These are phyloP conservation scores for Saturnispora sekii DNA, from an alignment of 805 yeast species.

Conservation along the genomic window DNA sequence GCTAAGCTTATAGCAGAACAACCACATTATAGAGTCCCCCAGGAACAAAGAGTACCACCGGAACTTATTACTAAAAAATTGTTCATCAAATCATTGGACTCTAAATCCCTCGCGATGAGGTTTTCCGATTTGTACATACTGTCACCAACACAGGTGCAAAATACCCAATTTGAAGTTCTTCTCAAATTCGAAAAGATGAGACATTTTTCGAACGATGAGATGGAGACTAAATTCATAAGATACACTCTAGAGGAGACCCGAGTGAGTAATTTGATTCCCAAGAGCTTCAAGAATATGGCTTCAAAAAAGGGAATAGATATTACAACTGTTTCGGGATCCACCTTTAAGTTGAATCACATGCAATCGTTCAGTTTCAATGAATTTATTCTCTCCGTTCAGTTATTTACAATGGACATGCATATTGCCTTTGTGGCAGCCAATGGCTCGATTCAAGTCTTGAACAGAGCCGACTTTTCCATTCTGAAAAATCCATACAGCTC, in stretches of 20 bases:
- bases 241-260: slow-evolving; percentile 18
- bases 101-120: slow-evolving; percentile 7
- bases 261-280: slow-evolving; percentile 14
- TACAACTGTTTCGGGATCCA: background rate
- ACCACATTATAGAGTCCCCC: slow-evolving; percentile 43
- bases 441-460: slow-evolving; percentile 39
- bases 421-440: slow-evolving; percentile 31
- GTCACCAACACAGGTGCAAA: slow-evolving; percentile 35
- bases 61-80: slow-evolving; percentile 28
- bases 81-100: slow-evolving; percentile 18
- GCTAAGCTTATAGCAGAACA: slow-evolving; percentile 36
- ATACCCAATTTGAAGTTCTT: slow-evolving; percentile 37
- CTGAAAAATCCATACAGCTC: slow-evolving; percentile 14
- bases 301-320: slow-evolving; percentile 14
- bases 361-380: slow-evolving; percentile 22
- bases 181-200: slow-evolving; percentile 31
- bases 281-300: slow-evolving; percentile 20
- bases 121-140: slow-evolving; percentile 31
- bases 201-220: slow-evolving; percentile 7
- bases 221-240: slow-evolving; percentile 18
- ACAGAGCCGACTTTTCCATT: slow-evolving; percentile 27
- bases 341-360: slow-evolving; percentile 12
- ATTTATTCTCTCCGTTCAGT: slow-evolving; percentile 21
- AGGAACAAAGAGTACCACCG: slow-evolving; percentile 34
- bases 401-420: slow-evolving; percentile 32